Evolutionary conservation across 179 eudicot genomes (phyloP).

Genomic region (Patellifolia procumbens): DNA sequence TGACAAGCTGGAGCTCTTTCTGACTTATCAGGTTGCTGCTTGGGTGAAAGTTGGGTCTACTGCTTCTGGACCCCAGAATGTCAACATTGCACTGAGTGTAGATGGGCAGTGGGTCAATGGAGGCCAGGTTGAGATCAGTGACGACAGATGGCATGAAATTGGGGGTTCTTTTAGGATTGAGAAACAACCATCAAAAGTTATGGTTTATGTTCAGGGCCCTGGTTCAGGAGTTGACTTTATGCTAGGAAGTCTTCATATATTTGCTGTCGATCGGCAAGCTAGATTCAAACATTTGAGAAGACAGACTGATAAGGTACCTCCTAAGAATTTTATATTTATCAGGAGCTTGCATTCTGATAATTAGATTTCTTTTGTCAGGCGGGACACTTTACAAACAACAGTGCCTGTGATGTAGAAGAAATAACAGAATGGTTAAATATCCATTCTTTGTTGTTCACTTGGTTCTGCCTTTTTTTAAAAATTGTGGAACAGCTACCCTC

Average conservation of each 20-base stretch:
- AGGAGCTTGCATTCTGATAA: no score
- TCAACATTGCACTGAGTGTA: constrained; percentile 69
- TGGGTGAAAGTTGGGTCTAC: constrained; percentile 73
- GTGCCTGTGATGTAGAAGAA: no score
- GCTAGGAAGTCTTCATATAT: constrained; percentile 81
- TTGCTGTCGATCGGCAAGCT: constrained; percentile 70
- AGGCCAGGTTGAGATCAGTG: constrained; percentile 65
- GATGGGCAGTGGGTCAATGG: constrained; percentile 89
- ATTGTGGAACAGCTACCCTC: no score
- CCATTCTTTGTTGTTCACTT: neutral
- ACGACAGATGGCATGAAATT: constrained; percentile 76
- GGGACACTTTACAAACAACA: no score
- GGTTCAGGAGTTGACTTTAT: constrained; percentile 70
- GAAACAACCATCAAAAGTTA: constrained; percentile 65
- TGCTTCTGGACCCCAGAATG: constrained; percentile 63
- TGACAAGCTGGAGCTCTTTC: constrained; percentile 60
- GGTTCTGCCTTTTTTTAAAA: no score
- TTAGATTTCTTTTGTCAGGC: no score
- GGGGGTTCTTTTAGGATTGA: constrained; percentile 88
- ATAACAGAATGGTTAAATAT: neutral
- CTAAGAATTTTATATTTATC: neutral
- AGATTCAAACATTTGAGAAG: constrained; percentile 59
- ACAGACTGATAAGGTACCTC: constrained; percentile 67
- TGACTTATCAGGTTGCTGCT: constrained; percentile 88
- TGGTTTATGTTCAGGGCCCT: constrained; percentile 87